Base-by-base conservation (phyloP, 305 asterid species). In the Rubia peregrina region DNA sequence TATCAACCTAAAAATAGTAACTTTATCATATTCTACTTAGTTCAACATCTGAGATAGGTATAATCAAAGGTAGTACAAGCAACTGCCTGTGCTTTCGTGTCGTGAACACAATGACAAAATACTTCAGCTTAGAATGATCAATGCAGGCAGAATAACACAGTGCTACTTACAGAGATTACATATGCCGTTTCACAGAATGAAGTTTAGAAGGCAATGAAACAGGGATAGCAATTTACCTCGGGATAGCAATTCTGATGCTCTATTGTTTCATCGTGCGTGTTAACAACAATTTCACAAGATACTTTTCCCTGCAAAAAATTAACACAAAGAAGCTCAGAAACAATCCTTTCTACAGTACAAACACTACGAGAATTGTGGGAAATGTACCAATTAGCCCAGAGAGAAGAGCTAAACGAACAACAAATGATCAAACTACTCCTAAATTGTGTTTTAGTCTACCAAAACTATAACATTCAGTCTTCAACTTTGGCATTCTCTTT, bases 201-300 rank as follows among this genome's bases (percentile, higher is more conserved):
- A 71, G 40, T 73, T 48, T 4, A 14, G 9, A 36, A 70, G 60
- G 67, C 66, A 67, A 41, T 64, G 17, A 19, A 24, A 21, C 55
- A 53, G 65, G 66, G 53, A 42, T 41, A 41, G 43, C 75, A 46
- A 26, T 69, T 78, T 78, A 89, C 98, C 93, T 83, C 78, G 24
- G 92, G 95, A 75, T 84, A 83, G 81, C 98, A 91, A 44, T 76
- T 88, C 71, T 85, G 95, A 62, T 62, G 91, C 69, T 79, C 66
- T 30, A 91, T 82, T 43, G 90, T 85, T 78, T 85, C 82, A 65
- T 83, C 85, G 80, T 60, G 81, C 1, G 87, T 86, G 70, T 86
- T 80, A 48, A 88, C 90, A 49, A 71, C 59, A 30, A 88, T 77
- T 75, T 85, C 94, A 55, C 98, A 91, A 5, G 89, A 84, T 72